Base-by-base conservation (phyloP, 352 stramenopile genomes). In the Phytophthora nicotianae region DNA sequence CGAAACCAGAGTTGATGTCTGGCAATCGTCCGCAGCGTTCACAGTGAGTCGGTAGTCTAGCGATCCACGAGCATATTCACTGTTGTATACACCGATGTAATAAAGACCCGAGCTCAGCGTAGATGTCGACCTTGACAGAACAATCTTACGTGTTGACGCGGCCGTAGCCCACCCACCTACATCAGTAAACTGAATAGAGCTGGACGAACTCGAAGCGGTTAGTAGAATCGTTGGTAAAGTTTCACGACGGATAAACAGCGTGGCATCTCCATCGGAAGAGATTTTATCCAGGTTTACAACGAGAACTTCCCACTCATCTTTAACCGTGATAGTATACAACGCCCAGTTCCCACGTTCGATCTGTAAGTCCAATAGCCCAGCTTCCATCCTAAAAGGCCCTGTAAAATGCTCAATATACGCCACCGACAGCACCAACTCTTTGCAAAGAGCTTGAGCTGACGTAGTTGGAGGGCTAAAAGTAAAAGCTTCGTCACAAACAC, bases 61-160 rank as follows among this genome's bases (percentile, higher is more conserved):
- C 3, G 70, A 46, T 0, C 54, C 72, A 0, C 74, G 65, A 5
- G 80, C 86, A 43, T 92, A 95, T n/a, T 51, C 63, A 26, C 77
- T 87, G 59, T 93, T 95, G 66, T 77, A 81, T 11, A 95, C 68
- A 7, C 80, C 80, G 20, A 93, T 74, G 58, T 91, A 95, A 62
- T 91, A 89, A 33, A 95, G 41, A 0, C 79, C 86, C 1, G 82
- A 82, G 45, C 79, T 89, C 13, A 95, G 67, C 8, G 83, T 91
- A 2, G 78, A 89, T 7, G 76, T 67, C 0, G 83, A 79, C 3
- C 81, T 71, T 9, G 73, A 81, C 7, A 93, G 50, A 10, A 89
- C 67, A 20, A 91, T 62, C 58, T 90, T 90, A 10, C 79, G 77
- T 3, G 50, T 73, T 14, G 48, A 21, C 0, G 77, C 67, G 0